These are phyloP conservation scores for Fusarium bulbicola DNA, from an alignment of 2,329 filamentous ascomycete species.

Conservation along the genomic window DNA sequence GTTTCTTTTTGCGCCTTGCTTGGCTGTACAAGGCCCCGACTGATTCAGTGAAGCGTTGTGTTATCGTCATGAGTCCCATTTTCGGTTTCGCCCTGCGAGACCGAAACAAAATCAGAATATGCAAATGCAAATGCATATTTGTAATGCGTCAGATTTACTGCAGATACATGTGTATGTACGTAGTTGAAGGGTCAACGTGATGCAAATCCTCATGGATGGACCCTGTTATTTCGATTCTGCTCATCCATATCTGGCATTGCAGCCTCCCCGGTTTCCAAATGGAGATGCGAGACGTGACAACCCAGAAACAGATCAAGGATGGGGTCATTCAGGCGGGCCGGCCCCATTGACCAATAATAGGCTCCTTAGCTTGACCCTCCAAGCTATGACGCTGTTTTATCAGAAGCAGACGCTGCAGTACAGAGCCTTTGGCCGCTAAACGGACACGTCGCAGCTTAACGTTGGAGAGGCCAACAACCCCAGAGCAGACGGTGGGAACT, in stretches of 20 bases:
- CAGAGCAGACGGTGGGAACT: neutral
- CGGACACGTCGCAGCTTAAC: constrained; percentile 39
- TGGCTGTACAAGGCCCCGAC: neutral
- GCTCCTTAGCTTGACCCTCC: constrained; percentile 8
- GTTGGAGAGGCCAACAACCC: constrained; percentile 3
- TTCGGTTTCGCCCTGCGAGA: constrained; percentile 20
- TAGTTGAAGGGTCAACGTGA: constrained; percentile 28
- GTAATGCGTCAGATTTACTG: constrained; percentile 12
- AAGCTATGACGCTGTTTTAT: constrained; percentile 25
- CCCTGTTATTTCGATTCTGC: constrained; percentile 14
- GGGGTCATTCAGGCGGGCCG: constrained; percentile 16
- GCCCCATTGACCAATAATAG: constrained; percentile 31
- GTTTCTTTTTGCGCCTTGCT: constrained; percentile 28
- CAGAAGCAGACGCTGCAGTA: constrained; percentile 3
- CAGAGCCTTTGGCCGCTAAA: constrained; percentile 20
- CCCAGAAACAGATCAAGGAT: constrained; percentile 30
- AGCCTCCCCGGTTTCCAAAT: constrained; percentile 29
- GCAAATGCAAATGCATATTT: neutral
- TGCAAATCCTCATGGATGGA: constrained; percentile 18
- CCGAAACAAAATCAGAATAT: neutral
- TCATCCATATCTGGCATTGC: constrained; percentile 24
- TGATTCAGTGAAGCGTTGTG: constrained; percentile 4
- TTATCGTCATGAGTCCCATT: constrained; percentile 31
- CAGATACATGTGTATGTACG: neutral
- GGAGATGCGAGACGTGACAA: constrained; percentile 29